Evolutionary conservation across 2,329 filamentous ascomycete genomes (phyloP).

Genomic region (Diplodia corticola): DNA sequence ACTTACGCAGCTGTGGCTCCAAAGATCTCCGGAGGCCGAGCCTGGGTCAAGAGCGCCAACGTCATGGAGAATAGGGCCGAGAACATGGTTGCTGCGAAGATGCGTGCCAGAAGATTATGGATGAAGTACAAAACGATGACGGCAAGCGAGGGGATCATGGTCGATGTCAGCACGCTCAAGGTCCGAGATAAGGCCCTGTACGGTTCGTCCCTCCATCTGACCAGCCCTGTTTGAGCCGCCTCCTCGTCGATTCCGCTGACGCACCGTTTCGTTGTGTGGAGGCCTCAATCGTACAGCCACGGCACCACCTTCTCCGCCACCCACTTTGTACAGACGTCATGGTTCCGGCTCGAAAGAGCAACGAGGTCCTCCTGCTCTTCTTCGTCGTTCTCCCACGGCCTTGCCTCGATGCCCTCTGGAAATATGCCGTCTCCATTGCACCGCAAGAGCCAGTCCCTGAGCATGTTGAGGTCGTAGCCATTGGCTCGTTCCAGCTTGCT

Average conservation of each 20-base stretch:
- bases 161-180: not conserved
- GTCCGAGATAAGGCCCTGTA: not conserved
- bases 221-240: not conserved
- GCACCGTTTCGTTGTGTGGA: not conserved
- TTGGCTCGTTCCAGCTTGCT: not conserved
- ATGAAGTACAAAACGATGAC: not conserved
- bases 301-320: not conserved
- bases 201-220: not conserved
- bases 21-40: slow-evolving; percentile 1
- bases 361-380: not conserved
- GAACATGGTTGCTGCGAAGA: not conserved
- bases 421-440: not conserved
- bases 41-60: not conserved
- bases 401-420: not conserved
- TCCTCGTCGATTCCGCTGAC: not conserved
- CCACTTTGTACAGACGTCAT: not conserved
- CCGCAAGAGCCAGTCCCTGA: not conserved
- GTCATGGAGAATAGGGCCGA: slow-evolving; percentile 1
- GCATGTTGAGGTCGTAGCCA: not conserved
- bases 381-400: not conserved
- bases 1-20: slow-evolving; percentile 9
- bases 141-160: not conserved
- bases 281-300: not conserved
- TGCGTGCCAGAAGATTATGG: not conserved
- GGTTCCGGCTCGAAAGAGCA: not conserved